Base-by-base conservation (phyloP, 371 early-diverging fungal genomes). In the Dinochytrium kinnereticum region DNA sequence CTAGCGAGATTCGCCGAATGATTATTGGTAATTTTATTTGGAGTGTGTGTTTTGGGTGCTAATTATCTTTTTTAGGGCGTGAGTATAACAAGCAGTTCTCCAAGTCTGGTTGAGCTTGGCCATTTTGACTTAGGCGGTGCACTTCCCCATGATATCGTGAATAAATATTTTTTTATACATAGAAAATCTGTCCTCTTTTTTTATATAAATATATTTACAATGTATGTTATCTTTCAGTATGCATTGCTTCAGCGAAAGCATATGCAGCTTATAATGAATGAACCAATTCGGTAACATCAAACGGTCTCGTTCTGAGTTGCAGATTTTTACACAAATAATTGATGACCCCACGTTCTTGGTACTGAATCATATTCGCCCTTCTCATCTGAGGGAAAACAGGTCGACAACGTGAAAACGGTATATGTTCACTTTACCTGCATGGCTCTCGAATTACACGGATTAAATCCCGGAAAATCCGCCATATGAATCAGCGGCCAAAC, bases 1-100 rank as follows among this genome's bases (percentile, higher is more conserved):
- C 98, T 28, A 93, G 93, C 72, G 98, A 98, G 84, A 95, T 98
- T 81, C 90, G 98, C 72, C 87, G 98, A n/a, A 94, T 97, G 95
- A 81, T 98, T 71, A 98, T 97, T 80, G 98, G 90, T 66, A 70
- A 50, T n/a, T 24, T 24, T 28, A 28, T 10, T 69, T 28, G 10
- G 34, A 31, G 31, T n/a, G 15, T 34, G 19, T 19, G 7, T 44
- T 13, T 44, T 44, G 7, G 44, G 19, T 44, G 44, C 30, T 74
- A 24, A 69, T n/a, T 17, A 5, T 40, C 15, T 15, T 5, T 30
- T 3, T 69, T 51, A 76, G 76, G 80, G 39, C 78, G 82, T 59
- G 82, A 82, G 51, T 82, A 79, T 70, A 82, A 82, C 82, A 82
- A 82, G 78, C 15, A 66, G 13, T 66, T 66, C 28, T 13, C 55